Conservation (phyloP, 371 early-diverging fungal genomes). For the Umbelopsis sp. region DNA sequence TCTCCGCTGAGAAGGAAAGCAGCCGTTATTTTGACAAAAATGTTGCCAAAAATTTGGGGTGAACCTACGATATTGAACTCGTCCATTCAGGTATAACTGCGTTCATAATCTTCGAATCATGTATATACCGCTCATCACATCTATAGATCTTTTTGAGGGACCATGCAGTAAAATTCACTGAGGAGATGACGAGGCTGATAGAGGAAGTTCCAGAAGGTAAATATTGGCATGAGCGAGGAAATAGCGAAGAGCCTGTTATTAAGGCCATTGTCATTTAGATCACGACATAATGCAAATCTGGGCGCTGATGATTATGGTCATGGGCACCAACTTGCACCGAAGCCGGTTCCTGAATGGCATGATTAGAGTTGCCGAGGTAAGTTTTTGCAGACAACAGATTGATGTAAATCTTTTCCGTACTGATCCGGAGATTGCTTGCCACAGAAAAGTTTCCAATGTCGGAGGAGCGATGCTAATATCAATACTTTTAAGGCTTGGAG, state of each 20-base stretch:
- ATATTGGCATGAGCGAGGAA: not conserved
- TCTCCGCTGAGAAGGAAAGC: not conserved
- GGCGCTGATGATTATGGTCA: constrained; percentile 11
- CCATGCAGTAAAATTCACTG: constrained; percentile 4
- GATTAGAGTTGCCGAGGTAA: constrained; percentile 11
- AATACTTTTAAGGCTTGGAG: constrained; percentile 11
- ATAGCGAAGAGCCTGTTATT: not conserved
- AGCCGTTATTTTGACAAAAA: not conserved
- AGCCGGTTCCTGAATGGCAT: constrained; percentile 10
- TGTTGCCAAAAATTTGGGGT: constrained; percentile 4
- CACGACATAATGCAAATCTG: constrained; percentile 14
- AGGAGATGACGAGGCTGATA: constrained; percentile 6
- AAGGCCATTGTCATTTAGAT: not conserved
- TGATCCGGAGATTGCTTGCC: not conserved
- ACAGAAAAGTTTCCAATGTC: constrained; percentile 17
- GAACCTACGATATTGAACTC: not conserved
- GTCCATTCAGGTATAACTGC: not conserved
- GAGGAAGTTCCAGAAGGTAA: constrained; percentile 6
- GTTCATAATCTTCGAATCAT: too few species aligned
- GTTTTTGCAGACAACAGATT: not conserved
- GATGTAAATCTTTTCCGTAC: not conserved
- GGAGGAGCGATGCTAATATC: constrained; percentile 7
- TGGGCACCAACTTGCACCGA: constrained; percentile 3
- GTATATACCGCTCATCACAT: not conserved
- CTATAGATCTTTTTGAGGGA: not conserved